Conservation (phyloP, 2,329 filamentous ascomycete species). For the Microdochium bolleyi region DNA sequence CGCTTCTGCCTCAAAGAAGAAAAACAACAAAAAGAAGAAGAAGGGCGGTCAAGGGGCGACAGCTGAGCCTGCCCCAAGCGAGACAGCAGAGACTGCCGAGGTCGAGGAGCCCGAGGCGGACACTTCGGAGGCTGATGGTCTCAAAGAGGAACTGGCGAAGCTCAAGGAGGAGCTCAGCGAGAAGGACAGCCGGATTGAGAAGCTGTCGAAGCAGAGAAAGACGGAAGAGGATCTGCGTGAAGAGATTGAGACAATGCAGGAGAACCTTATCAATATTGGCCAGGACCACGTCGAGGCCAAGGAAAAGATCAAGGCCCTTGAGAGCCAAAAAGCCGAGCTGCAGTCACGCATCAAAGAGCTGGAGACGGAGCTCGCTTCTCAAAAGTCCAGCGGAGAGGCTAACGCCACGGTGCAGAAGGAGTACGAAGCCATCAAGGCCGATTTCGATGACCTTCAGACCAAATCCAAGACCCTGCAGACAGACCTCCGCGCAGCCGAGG, state of each 20-base stretch:
- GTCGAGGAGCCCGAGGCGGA: slow-evolving; percentile 24
- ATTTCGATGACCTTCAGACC: slow-evolving; percentile 61
- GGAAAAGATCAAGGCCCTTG: slow-evolving; percentile 64
- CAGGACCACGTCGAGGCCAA: slow-evolving; percentile 80
- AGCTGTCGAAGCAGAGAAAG: slow-evolving; percentile 59
- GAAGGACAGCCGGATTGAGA: slow-evolving; percentile 67
- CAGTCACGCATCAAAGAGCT: slow-evolving; percentile 57
- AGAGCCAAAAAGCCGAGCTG: slow-evolving; percentile 59
- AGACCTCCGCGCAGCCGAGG: slow-evolving; percentile 77
- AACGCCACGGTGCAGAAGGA: slow-evolving; percentile 52
- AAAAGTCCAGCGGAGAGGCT: slow-evolving; percentile 26
- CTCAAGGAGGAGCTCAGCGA: slow-evolving; percentile 47
- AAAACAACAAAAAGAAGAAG: slow-evolving; percentile 88
- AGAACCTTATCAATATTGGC: slow-evolving; percentile 71
- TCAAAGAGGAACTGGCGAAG: slow-evolving; percentile 40
- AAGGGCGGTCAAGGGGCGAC: slow-evolving; percentile 42
- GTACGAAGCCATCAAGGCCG: slow-evolving; percentile 43
- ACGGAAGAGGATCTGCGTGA: slow-evolving; percentile 74
- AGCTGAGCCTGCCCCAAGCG: slow-evolving; percentile 15
- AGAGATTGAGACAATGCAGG: slow-evolving; percentile 76
- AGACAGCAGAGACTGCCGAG: slow-evolving; percentile 26
- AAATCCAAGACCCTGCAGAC: slow-evolving; percentile 66
- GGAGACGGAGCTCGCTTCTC: slow-evolving; percentile 57
- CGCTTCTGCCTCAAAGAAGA: slow-evolving; percentile 35
- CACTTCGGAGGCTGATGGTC: slow-evolving; percentile 20